Base-by-base conservation (phyloP, 176 grass and related monocot species). In the Hordeum marinum region DNA sequence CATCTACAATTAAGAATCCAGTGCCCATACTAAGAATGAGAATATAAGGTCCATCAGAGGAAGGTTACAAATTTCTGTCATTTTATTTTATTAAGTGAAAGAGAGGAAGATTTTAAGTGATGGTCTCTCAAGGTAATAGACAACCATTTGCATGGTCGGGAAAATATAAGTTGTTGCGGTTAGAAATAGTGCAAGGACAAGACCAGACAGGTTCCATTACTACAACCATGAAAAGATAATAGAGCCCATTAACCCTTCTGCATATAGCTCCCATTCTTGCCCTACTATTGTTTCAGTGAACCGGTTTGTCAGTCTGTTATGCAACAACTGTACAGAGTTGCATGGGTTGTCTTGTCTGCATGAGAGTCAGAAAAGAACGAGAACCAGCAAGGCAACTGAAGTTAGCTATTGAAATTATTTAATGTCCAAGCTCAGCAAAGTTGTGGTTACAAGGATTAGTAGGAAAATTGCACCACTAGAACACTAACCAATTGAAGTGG, bases 321-420 rank as follows among this genome's bases (percentile, higher is more conserved):
- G 40, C 34, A 85, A 78, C 15, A 85, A 39, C 4, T 26, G 9
- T 70, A 35, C 64, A 82, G 68, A 69, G 12, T 89, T 85, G 29
- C 18, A 42, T 77, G 62, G 78, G 70, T 77, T 77, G 63, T 78
- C 77, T 77, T 77, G 63, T 78, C 77, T 71, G 63, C 52, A 90
- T 90, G 40, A 85, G 83, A 85, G 62, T 86, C 18, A 63, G 72
- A 77, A 71, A 63, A 48, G 37, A 63, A 25, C 17, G 52, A 77
- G 12, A 39, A 85, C 54, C 39, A 85, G 62, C 36, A 85, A 77
- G 52, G 32, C 62, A 54, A 39, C 45, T 68, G 52, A 65, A 65
- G 27, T 76, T 80, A 4, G 7, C 60, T 58, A 39, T 37, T 50
- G 21, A 72, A 21, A 60, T 48, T 69, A 14, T 3, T 11, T 25